Base-by-base conservation (phyloP, 169 alveolate species). In the Plasmodium chabaudi region DNA sequence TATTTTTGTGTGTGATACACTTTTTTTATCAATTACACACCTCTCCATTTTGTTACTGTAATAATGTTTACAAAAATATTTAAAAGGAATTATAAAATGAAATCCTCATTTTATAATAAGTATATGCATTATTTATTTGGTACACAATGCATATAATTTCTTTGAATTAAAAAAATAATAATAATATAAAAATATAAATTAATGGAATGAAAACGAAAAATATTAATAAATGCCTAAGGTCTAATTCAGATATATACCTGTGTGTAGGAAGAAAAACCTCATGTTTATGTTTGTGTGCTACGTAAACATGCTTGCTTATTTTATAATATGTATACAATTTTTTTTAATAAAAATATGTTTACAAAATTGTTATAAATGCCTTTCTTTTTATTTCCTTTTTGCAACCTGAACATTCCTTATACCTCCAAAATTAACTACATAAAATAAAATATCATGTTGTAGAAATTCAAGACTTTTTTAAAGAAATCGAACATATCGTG, bases 401-500 rank as follows among this genome's bases (percentile, higher is more conserved):
- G 73, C 73, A 51, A 51, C 19, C 59, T 12, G 19, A 13, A 51
- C 3, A 15, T 13, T 27, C 19, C 23, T 2, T 65, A 34, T 17
- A 5, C 68, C 87, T 61, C 39, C 12, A 39, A 9, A 17, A 27
- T 25, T 51, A 23, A 27, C 17, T 34, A 34, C 7, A 34, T 34
- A 34, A 34, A 34, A 34, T 34, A 34, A 34, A 34, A 15, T 46
- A 34, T 23, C 25, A n/a, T 39, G 64, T 17, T 67, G 17, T 67
- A 79, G 89, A 79, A 79, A 65, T 79, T 27, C 84, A 44, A 79
- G 53, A 17, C 5, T 79, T 79, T 53, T 67, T 79, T 19, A 55
- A 67, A n/a, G 89, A 79, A 79, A 79, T 79, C 34, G 89, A 79
- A 19, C 25, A 79, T 57, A n/a, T 79, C 17, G 44, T 61, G 13